These are phyloP conservation scores for Canariomyces notabilis DNA, from an alignment of 2,329 filamentous ascomycete genomes.

Conservation along the genomic window DNA sequence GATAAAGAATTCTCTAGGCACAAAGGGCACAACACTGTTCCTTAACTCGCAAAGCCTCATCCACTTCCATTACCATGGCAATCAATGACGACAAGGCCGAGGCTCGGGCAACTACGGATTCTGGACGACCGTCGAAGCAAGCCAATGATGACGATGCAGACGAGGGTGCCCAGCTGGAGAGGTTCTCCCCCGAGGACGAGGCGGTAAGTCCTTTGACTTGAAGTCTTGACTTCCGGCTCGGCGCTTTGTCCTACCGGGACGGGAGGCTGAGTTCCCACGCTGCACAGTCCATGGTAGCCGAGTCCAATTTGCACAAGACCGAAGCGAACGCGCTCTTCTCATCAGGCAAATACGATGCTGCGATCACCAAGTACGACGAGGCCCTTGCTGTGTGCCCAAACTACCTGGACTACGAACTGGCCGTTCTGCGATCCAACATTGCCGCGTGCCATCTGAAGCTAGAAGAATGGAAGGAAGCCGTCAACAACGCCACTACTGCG, in stretches of 20 bases:
- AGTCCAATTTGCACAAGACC: constrained; percentile 68
- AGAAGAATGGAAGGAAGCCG: constrained; percentile 77
- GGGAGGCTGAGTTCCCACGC: constrained; percentile 6
- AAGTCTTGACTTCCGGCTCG: background rate
- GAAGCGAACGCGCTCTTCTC: constrained; percentile 78
- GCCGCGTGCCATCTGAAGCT: constrained; percentile 84
- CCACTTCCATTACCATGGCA: background rate
- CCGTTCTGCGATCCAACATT: constrained; percentile 83
- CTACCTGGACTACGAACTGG: constrained; percentile 82
- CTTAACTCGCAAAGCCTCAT: background rate
- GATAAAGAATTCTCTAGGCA: too few relatives aligned
- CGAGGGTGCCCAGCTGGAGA: constrained; percentile 27
- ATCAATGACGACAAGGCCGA: constrained; percentile 4
- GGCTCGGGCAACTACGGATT: background rate
- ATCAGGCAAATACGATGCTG: constrained; percentile 65
- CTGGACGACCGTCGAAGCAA: constrained; percentile 1
- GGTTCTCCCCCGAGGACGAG: constrained; percentile 53
- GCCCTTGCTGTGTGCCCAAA: constrained; percentile 74
- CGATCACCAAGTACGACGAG: constrained; percentile 76
- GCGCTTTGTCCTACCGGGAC: background rate
- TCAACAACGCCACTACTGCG: constrained; percentile 66
- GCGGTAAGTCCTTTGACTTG: constrained; percentile 36
- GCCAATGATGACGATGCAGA: constrained; percentile 21
- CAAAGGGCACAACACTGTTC: too few relatives aligned
- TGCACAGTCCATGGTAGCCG: constrained; percentile 49